Conservation (phyloP, 306 rosid genomes). For the Boehmeria nivea region DNA sequence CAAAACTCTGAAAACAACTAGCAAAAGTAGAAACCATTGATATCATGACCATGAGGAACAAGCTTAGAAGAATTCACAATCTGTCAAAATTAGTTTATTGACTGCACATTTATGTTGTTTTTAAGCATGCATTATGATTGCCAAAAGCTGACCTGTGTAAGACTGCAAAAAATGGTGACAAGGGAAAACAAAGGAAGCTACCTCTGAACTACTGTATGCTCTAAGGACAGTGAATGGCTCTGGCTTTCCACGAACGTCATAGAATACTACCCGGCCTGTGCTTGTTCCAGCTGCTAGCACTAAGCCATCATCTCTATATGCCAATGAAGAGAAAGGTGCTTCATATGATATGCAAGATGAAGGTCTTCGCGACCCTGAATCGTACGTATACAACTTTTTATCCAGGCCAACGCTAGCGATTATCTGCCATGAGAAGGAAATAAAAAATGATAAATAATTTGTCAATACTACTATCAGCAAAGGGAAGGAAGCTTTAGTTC, state of each 20-base stretch:
- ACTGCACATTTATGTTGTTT: no score
- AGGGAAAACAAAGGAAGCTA: slow-evolving; percentile 2
- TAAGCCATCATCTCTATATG: slow-evolving; percentile 92
- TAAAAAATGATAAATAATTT: slow-evolving; percentile 1
- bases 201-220: slow-evolving; percentile 67
- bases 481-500: slow-evolving; percentile 13
- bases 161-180: neutral
- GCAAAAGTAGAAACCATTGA: no score
- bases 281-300: slow-evolving; percentile 97
- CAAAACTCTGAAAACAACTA: no score
- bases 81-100: no score
- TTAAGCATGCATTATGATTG: no score
- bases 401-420: slow-evolving; percentile 95
- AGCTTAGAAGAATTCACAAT: no score
- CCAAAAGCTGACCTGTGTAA: neutral
- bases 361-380: slow-evolving; percentile 78
- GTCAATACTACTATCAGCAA: neutral
- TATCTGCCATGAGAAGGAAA: slow-evolving; percentile 51
- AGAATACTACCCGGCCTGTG: slow-evolving; percentile 90
- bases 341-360: slow-evolving; percentile 79
- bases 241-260: slow-evolving; percentile 93
- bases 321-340: slow-evolving; percentile 89
- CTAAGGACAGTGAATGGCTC: slow-evolving; percentile 88
- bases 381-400: slow-evolving; percentile 87
- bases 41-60: no score